Percentiles rank a stretch among this genome's conserved stretches.
Conservation (phyloP, 1,139 yeast genomes). For the Magnusiomyces suaveolens region DNA sequence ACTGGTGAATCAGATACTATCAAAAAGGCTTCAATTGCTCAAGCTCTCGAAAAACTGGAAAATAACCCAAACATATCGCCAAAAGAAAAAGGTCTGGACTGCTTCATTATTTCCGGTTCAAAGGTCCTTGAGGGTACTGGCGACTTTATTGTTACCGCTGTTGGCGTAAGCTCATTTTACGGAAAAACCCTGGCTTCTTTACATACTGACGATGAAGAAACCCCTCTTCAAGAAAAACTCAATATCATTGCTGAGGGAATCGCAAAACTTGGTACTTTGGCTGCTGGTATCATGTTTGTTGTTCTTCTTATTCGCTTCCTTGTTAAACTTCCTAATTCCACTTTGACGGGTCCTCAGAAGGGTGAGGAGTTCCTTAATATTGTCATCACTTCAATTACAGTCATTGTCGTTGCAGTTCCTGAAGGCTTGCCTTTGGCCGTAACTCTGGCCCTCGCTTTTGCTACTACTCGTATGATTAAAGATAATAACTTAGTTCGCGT, state of each 20-base stretch:
- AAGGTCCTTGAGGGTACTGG: slow-evolving; percentile 82
- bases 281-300: slow-evolving; percentile 68
- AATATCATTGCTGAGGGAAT: slow-evolving; percentile 83
- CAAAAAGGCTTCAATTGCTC: slow-evolving; percentile 37
- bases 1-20: slow-evolving; percentile 91
- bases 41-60: slow-evolving; percentile 21
- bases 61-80: slow-evolving; percentile 19
- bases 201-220: slow-evolving; percentile 62
- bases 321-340: slow-evolving; percentile 49
- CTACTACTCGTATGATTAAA: slow-evolving; percentile 95
- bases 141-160: slow-evolving; percentile 75
- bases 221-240: slow-evolving; percentile 82
- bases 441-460: slow-evolving; percentile 91
- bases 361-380: slow-evolving; percentile 79
- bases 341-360: slow-evolving; percentile 54
- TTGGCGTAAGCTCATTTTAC: slow-evolving; percentile 78
- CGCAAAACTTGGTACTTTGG: slow-evolving; percentile 82
- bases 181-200: slow-evolving; percentile 86
- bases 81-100: slow-evolving; percentile 44
- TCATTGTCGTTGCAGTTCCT: slow-evolving; percentile 95
- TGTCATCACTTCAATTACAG: slow-evolving; percentile 81
- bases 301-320: slow-evolving; percentile 71
- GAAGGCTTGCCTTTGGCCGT: slow-evolving; percentile 97
- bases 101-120: slow-evolving; percentile 83
- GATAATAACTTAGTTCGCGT: slow-evolving; percentile 93